Evolutionary conservation across 257 asterid species (phyloP).

Genomic region (Gentiana macrophylla): DNA sequence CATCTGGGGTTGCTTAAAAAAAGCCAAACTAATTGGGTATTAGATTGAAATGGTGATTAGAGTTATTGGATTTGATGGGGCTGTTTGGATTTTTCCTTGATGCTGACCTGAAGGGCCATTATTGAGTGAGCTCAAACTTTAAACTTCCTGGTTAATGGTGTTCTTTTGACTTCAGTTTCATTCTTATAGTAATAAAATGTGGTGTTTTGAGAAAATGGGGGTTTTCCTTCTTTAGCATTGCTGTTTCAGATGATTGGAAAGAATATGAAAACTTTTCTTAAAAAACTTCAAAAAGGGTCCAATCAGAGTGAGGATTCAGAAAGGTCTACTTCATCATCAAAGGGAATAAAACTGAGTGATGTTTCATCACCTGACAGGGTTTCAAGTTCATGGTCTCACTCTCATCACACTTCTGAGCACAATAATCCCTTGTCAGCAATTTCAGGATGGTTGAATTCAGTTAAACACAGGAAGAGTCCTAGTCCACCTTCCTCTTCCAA

Average conservation of each 20-base stretch:
- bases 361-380: conserved; percentile 39
- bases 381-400: conserved; percentile 35
- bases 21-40: conserved; percentile 13
- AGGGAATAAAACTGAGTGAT: conserved; percentile 38
- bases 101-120: conserved; percentile 31
- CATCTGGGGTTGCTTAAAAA: conserved; percentile 20
- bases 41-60: conserved; percentile 11
- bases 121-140: conserved; percentile 18
- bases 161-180: conserved; percentile 26
- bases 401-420: conserved; percentile 39
- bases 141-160: conserved; percentile 12
- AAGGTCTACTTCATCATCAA: conserved; percentile 56
- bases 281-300: conserved; percentile 75
- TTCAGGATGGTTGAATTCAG: conserved; percentile 93
- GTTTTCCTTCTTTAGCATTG: conserved; percentile 43
- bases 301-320: conserved; percentile 66
- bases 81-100: conserved; percentile 20
- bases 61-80: conserved; percentile 25
- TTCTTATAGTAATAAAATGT: conserved; percentile 50
- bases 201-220: conserved; percentile 28
- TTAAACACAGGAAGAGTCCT: conserved; percentile 53
- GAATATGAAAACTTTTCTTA: conserved; percentile 66
- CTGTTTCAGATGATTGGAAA: conserved; percentile 18
- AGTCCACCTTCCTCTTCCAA: conserved; percentile 69
- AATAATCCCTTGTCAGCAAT: conserved; percentile 63